Base-by-base conservation (phyloP, 495 filamentous ascomycete species). In the Polyplosphaeria fusca region DNA sequence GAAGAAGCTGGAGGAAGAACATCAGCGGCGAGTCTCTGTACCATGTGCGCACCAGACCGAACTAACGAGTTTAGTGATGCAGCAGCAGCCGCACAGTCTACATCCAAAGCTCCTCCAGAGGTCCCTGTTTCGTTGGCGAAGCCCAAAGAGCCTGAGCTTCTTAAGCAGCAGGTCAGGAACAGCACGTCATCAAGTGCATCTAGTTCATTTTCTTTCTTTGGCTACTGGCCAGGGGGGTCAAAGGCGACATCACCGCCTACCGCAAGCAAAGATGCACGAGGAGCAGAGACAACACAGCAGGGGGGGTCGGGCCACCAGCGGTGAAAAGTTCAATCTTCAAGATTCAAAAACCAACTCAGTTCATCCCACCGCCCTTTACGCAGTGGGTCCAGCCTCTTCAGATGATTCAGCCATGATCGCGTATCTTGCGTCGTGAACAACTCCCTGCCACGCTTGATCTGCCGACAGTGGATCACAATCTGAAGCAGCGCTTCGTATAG, bases 321-420 rank as follows among this genome's bases (percentile, higher is more conserved):
- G 18, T 20, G 41, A 38, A 32, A 4, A 4, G 27, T 16, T 50
- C 19, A 39, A 7, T 27, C 28, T 32, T 55, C 27, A 62, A 67
- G 27, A 53, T 54, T 27, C 13, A 74, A 47, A 37, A 49, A 49
- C 16, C 35, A 46, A 47, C 70, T 64, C 32, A 68, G 43, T 55
- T 74, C 72, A 12, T 54, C 40, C 72, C 72, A 74, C 40, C 72
- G 48, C 16, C 68, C 67, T n/a, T 39, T 63, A 25, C 72, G 58
- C n/a, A 74, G 49, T 16, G 70, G 68, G 61, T 74, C 72, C 16
- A 74, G 47, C 42, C 60, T 47, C 53, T 58, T 55, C 26, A 74
- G 52, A 35, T 70, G 49, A 2, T 44, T 44, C 43, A 74, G 59
- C 72, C 72, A 74, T 16, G 18, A 39, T 48, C 52, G 58, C 65